Conservation (phyloP, 1,284 basidiomycete species). For the Ustilago shanxiensis region DNA sequence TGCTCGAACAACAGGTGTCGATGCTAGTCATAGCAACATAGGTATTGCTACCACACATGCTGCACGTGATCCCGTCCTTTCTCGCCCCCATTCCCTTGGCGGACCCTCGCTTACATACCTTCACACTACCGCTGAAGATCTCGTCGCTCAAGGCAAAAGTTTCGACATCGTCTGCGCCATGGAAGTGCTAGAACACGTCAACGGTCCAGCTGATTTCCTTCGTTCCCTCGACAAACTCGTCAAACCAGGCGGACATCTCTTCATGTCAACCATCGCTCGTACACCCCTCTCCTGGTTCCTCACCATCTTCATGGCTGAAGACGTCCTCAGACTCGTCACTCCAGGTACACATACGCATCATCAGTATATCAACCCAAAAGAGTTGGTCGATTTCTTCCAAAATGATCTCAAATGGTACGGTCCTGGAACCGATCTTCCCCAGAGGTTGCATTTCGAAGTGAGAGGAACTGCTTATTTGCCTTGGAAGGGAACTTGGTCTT, state of each 20-base stretch:
- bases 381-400: slow-evolving; percentile 87
- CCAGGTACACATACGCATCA: slow-evolving; percentile 91
- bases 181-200: slow-evolving; percentile 98
- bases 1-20: slow-evolving; percentile 86
- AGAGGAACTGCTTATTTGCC: slow-evolving; percentile 65
- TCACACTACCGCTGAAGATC: slow-evolving; percentile 83
- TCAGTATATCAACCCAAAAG: slow-evolving; percentile 90
- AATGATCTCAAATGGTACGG: slow-evolving; percentile 72
- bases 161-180: slow-evolving; percentile 96
- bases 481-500: slow-evolving; percentile 54
- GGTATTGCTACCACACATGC: slow-evolving; percentile 87
- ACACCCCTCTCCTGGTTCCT: slow-evolving; percentile 90
- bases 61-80: slow-evolving; percentile 77
- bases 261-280: slow-evolving; percentile 95
- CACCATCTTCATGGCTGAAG: slow-evolving; percentile 90
- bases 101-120: slow-evolving; percentile 75
- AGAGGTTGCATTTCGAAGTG: slow-evolving; percentile 60
- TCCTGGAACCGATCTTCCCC: slow-evolving; percentile 24
- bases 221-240: slow-evolving; percentile 59
- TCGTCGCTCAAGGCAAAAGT: slow-evolving; percentile 74
- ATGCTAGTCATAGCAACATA: slow-evolving; percentile 89
- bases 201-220: slow-evolving; percentile 84
- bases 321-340: slow-evolving; percentile 82
- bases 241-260: slow-evolving; percentile 90
- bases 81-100: slow-evolving; percentile 16